A percentile compares a stretch with the other conserved stretches of the same genome.
These are phyloP conservation scores for Entomortierella parvispora DNA, from an alignment of 192 early-diverging fungal genomes.

Conservation along the genomic window DNA sequence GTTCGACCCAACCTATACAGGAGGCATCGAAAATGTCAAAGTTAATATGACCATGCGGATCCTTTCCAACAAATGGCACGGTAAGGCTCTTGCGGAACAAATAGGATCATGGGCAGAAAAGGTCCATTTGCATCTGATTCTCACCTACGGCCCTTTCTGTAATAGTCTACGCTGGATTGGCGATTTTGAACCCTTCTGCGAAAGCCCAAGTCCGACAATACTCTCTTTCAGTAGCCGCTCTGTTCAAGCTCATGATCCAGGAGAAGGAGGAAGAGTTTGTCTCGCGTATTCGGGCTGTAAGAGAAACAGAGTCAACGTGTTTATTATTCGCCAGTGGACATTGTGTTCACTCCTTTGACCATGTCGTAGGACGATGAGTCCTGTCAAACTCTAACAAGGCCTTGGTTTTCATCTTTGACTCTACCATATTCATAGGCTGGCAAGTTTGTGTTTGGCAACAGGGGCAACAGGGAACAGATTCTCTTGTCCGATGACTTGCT, in stretches of 20 bases:
- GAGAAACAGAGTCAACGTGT: background rate
- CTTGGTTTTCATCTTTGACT: too few species aligned
- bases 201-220: conserved; percentile 89
- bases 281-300: conserved; percentile 69
- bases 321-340: background rate
- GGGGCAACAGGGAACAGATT: conserved; percentile 67
- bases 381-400: too few species aligned
- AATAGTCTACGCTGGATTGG: conserved; percentile 71
- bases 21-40: conserved; percentile 98
- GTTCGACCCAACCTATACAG: conserved; percentile 86
- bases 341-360: background rate
- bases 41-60: conserved; percentile 93
- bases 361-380: too few species aligned
- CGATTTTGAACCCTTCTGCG: conserved; percentile 92
- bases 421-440: too few species aligned
- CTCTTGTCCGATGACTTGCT: conserved; percentile 83
- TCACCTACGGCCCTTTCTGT: background rate
- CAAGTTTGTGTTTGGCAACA: conserved; percentile 87
- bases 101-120: too few species aligned
- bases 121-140: background rate
- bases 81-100: conserved; percentile 38
- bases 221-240: conserved; percentile 83
- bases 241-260: conserved; percentile 96
- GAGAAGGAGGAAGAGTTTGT: conserved; percentile 85
- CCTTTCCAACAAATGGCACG: conserved; percentile 97